phyloP scores from a whole-genome alignment of 2,329 filamentous ascomycete species.

The Aaosphaeria arxii region DNA sequence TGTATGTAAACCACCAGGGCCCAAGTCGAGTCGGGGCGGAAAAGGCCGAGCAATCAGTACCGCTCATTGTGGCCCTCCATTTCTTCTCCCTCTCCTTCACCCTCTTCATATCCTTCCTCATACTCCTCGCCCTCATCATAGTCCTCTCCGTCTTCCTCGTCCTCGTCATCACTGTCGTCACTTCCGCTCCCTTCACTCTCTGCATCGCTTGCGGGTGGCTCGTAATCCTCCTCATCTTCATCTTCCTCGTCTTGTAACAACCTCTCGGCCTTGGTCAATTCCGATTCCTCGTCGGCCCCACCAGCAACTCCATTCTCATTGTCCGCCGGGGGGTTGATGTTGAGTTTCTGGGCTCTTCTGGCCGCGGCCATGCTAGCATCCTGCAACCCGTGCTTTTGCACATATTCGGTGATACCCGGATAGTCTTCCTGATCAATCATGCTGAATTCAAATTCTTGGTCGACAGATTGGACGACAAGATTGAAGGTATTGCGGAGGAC shows the following conservation, averaged over 20 bases:
- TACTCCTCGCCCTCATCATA: slow-evolving; percentile 17
- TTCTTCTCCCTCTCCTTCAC: slow-evolving; percentile 27
- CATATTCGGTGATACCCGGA: slow-evolving; percentile 59
- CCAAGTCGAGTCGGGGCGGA: too few species aligned
- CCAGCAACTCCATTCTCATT: slow-evolving; percentile 23
- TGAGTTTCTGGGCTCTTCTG: slow-evolving; percentile 58
- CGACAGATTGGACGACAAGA: slow-evolving; percentile 54
- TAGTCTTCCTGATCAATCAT: slow-evolving; percentile 66
- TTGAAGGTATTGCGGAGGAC: slow-evolving; percentile 66
- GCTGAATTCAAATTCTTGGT: slow-evolving; percentile 60
- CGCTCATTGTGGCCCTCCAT: slow-evolving; percentile 16
- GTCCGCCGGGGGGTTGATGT: slow-evolving; percentile 42
- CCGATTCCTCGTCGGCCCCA: slow-evolving; percentile 37
- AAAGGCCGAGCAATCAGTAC: too few species aligned
- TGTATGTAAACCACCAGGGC: too few species aligned
- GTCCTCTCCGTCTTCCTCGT: slow-evolving; percentile 13
- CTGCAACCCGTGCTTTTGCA: slow-evolving; percentile 59
- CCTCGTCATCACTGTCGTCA: slow-evolving; percentile 32
- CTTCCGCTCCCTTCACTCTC: slow-evolving; percentile 39
- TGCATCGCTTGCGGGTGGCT: slow-evolving; percentile 40
- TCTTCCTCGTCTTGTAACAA: slow-evolving; percentile 29
- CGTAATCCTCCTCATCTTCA: slow-evolving; percentile 42
- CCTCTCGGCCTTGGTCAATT: slow-evolving; percentile 34
- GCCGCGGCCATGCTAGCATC: slow-evolving; percentile 62
- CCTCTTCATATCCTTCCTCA: slow-evolving; percentile 28